Conservation (phyloP, 192 early-diverging fungal genomes). For the Entomortierella parvispora region DNA sequence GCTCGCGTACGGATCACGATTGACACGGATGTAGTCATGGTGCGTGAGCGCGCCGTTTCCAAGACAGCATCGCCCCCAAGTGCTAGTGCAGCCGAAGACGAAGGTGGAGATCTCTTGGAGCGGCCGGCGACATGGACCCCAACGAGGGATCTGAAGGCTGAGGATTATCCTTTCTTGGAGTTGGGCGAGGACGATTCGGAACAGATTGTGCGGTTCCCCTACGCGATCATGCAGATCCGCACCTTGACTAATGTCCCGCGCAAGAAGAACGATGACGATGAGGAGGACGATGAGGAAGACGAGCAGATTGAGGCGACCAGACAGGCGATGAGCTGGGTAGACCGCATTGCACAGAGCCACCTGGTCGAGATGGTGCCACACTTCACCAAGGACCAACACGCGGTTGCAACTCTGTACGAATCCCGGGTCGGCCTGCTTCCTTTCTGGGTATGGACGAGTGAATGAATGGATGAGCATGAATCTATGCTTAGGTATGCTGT, state of each 20-base stretch:
- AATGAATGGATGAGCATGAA: no score
- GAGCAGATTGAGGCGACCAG: slow-evolving; percentile 53
- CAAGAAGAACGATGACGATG: no score
- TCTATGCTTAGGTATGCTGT: neutral
- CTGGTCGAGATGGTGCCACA: slow-evolving; percentile 64
- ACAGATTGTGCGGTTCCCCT: slow-evolving; percentile 41
- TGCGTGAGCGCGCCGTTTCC: slow-evolving; percentile 39
- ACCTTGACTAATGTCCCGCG: slow-evolving; percentile 47
- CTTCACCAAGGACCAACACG: slow-evolving; percentile 62
- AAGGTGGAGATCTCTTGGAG: slow-evolving; percentile 2
- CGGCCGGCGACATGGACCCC: slow-evolving; percentile 27
- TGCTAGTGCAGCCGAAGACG: neutral
- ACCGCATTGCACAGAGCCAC: slow-evolving; percentile 74
- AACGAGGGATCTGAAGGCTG: slow-evolving; percentile 66
- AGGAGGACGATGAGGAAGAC: slow-evolving; percentile 64
- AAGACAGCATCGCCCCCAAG: neutral
- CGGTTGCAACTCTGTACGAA: slow-evolving; percentile 54
- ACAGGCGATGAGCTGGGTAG: slow-evolving; percentile 77
- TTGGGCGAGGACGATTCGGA: slow-evolving; percentile 22
- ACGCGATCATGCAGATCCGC: slow-evolving; percentile 46
- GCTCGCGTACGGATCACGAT: slow-evolving; percentile 56
- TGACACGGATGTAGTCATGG: slow-evolving; percentile 59
- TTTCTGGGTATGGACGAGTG: slow-evolving; percentile 60
- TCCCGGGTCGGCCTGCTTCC: slow-evolving; percentile 58
- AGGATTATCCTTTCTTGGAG: slow-evolving; percentile 51